phyloP scores from a whole-genome alignment of 2,329 filamentous ascomycete genomes.

The Neocucurbitaria cava region DNA sequence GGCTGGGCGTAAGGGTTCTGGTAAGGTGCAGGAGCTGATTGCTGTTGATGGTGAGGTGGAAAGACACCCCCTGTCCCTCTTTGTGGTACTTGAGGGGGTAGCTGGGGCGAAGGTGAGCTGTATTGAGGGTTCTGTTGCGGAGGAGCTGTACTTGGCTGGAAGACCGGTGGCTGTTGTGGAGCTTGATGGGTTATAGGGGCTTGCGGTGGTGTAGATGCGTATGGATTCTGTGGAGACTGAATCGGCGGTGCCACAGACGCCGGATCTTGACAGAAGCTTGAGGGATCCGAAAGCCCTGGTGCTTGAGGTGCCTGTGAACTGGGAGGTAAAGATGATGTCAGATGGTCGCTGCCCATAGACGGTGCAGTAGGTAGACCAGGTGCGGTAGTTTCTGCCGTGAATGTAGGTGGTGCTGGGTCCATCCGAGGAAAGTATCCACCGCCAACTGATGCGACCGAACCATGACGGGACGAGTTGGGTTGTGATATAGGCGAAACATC shows the following conservation, averaged over 20 bases:
- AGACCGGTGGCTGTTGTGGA: conserved; percentile 12
- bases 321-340: conserved; percentile 30
- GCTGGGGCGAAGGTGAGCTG: conserved; percentile 5
- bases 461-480: conserved; percentile 51
- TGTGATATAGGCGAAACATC: conserved; percentile 63
- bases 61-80: not conserved
- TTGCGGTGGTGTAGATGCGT: conserved; percentile 22
- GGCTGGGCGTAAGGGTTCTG: conserved; percentile 28
- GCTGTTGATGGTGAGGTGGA: conserved; percentile 13
- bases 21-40: conserved; percentile 18
- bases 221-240: conserved; percentile 31
- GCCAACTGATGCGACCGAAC: conserved; percentile 55
- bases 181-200: conserved; percentile 17
- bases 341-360: conserved; percentile 38
- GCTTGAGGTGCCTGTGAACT: conserved; percentile 31
- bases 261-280: conserved; percentile 44
- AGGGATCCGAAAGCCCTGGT: conserved; percentile 31
- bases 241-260: conserved; percentile 47
- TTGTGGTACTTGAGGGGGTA: conserved; percentile 11
- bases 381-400: conserved; percentile 47
- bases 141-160: conserved; percentile 13
- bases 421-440: conserved; percentile 65
- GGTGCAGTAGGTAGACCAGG: conserved; percentile 47
- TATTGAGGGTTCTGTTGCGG: conserved; percentile 15
- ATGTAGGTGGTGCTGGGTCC: conserved; percentile 56